Conservation (phyloP, 257 asterid genomes). For the Solanum medicagineum region DNA sequence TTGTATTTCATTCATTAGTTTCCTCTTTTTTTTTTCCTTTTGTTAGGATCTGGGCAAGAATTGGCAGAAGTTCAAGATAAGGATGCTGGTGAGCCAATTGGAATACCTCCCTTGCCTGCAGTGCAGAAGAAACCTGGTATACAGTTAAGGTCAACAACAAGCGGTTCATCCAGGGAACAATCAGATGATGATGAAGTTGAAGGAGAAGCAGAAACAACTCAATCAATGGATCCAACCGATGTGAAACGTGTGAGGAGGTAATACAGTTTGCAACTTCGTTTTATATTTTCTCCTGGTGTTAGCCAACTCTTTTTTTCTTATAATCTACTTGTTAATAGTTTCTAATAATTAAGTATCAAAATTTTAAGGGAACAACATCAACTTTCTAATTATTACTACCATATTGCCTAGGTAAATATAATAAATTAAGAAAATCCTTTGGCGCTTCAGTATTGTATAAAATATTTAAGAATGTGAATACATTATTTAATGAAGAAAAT, state of each 20-base stretch:
- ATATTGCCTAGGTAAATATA: not conserved
- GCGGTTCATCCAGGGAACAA: conserved; percentile 86
- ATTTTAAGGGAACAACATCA: not conserved
- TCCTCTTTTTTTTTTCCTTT: not conserved
- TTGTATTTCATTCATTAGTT: not conserved
- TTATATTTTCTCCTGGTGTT: not conserved
- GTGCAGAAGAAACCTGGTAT: conserved; percentile 36
- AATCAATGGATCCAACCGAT: conserved; percentile 54
- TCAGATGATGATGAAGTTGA: conserved; percentile 88
- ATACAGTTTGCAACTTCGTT: not conserved
- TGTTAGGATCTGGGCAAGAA: conserved; percentile 32
- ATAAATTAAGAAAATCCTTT: not conserved
- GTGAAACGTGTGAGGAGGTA: conserved; percentile 94
- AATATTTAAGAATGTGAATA: not conserved
- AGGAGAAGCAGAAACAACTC: conserved; percentile 63
- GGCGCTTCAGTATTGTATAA: not conserved
- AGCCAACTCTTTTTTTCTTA: not conserved
- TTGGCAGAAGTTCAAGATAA: conserved; percentile 37
- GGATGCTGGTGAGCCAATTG: conserved; percentile 36
- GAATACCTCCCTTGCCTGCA: conserved; percentile 47
- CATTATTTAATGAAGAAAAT: not conserved
- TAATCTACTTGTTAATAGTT: not conserved
- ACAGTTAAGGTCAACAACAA: conserved; percentile 71
- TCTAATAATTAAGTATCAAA: not conserved
- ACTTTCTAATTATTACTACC: not conserved